Base-by-base conservation (phyloP, 2,329 filamentous ascomycete genomes). In the Calonectria pseudoreteaudii region DNA sequence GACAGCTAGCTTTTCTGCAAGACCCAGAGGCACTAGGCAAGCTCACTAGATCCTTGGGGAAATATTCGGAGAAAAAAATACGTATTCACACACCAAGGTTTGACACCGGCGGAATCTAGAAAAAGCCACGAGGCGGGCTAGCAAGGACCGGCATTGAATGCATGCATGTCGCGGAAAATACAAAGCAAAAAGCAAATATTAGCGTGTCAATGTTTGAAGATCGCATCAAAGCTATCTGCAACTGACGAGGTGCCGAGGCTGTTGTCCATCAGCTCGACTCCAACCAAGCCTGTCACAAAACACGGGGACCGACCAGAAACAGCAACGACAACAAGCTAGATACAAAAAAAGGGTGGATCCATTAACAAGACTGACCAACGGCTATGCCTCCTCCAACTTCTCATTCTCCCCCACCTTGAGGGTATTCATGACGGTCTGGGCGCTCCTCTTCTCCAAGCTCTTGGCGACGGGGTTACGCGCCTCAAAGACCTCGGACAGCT, bases 401-500 rank as follows among this genome's bases (percentile, higher is more conserved):
- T 75, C 77, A 8, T 82, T 72, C 11, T 76, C 73, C 3, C 73
- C 74, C 14, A 83, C 79, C 66, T 83, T 82, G 68, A 86, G 77
- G 18, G 83, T 87, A 41, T 86, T 85, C 75, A 88, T 79, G 3
- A 88, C 86, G 5, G 86, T 88, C 70, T 83, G 81, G 0, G 85
- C 85, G 72, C 80, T 84, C 66, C 87, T 79, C 80, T 85, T 86
- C 78, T 86, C 82, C 52, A 87, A 74, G 73, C 83, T 85, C 82
- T 86, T 86, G 80, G 85, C 86, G 20, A 88, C 87, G 0, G 87
- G 87, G 76, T 88, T 85, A 2, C 80, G 82, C 0, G 86, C 80
- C n/a, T 84, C 82, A 76, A 89, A 89, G 34, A 91, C 89, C 70
- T 87, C 87, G 10, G 88, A 87, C 70, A 91, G 74, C 79, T 91